Evolutionary conservation across 2,329 filamentous ascomycete species (phyloP), one percentile per base, ranked within the genome.

Genomic region (Incumbomyces lentus): DNA sequence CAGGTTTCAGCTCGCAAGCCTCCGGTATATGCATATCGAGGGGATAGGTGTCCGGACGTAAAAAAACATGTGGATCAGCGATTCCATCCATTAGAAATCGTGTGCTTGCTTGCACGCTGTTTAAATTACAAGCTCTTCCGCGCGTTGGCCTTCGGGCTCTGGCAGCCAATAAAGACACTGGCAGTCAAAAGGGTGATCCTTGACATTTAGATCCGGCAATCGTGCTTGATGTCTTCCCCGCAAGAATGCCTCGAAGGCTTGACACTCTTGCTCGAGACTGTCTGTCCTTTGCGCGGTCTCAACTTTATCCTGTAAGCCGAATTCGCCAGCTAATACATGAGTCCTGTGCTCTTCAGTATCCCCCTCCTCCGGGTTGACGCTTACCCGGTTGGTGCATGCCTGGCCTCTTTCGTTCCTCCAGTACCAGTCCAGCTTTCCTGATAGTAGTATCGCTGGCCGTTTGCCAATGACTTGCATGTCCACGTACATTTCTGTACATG

Each of bases 1-100:
- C 40, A 36, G 13, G 31, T 44, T 44, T 44, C 40, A 44, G 40
- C 40, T 44, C 26, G n/a, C 19, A n/a, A 34, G 40, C n/a, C 30
- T 35, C 40, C 40, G 30, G 40, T 35, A 14, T 42, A 26, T 26
- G 35, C n/a, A 44, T 35, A 8, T 26, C 5, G 4, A 8, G 22
- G 22, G 8, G 22, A n/a, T n/a, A n/a, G 22, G 22, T 26, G 22
- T 26, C 22, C 4, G 22, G 22, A 26, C 22, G 22, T 4, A 8
- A 8, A 26, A 8, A 26, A 26, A 26, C 40, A 44, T 44, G 40
- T 44, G 40, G 17, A 26, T 26, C 5, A 26, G 22, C 8, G 22
- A 26, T 26, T 26, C 22, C 8, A 26, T 4, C 22, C 22, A 26
- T 26, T 8, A 26, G 8, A 26, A 26, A n/a, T n/a, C n/a, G n/a